These are phyloP conservation scores for Andrographis paniculata DNA, from an alignment of 305 asterid genomes.

Conservation along the genomic window DNA sequence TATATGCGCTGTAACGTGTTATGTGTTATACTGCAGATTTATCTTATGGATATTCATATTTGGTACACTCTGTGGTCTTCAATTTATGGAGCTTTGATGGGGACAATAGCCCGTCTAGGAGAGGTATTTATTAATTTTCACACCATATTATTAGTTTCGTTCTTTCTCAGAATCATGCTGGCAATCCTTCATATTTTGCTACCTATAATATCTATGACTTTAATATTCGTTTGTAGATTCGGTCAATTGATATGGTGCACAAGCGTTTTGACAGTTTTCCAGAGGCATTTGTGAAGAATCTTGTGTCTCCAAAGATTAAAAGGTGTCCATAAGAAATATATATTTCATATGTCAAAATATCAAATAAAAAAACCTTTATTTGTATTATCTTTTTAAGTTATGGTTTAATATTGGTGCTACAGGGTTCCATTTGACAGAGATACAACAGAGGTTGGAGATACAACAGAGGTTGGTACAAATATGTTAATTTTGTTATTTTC, in stretches of 20 bases:
- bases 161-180: no score
- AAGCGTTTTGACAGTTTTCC: conserved; percentile 98
- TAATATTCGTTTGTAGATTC: conserved; percentile 42
- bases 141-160: no score
- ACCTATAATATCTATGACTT: conserved; percentile 12
- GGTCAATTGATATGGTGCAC: conserved; percentile 95
- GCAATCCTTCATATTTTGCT: neutral
- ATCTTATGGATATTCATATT: conserved; percentile 93
- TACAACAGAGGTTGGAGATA: conserved; percentile 66
- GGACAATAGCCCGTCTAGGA: conserved; percentile 90
- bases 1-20: neutral
- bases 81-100: conserved; percentile 95
- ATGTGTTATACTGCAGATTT: conserved; percentile 42
- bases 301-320: conserved; percentile 57
- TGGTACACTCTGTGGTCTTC: conserved; percentile 93
- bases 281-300: conserved; percentile 79
- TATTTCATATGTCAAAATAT: conserved; percentile 14
- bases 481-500: neutral
- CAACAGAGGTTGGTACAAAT: neutral
- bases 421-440: conserved; percentile 65
- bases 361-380: conserved; percentile 10
- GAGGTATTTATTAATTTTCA: conserved; percentile 49
- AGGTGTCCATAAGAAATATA: conserved; percentile 32
- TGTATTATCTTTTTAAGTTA: conserved; percentile 16
- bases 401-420: conserved; percentile 23